Evolutionary conservation across 2,329 filamentous ascomycete genomes (phyloP), one percentile per base, ranked within the genome.

Genomic region (Fusarium sp.): DNA sequence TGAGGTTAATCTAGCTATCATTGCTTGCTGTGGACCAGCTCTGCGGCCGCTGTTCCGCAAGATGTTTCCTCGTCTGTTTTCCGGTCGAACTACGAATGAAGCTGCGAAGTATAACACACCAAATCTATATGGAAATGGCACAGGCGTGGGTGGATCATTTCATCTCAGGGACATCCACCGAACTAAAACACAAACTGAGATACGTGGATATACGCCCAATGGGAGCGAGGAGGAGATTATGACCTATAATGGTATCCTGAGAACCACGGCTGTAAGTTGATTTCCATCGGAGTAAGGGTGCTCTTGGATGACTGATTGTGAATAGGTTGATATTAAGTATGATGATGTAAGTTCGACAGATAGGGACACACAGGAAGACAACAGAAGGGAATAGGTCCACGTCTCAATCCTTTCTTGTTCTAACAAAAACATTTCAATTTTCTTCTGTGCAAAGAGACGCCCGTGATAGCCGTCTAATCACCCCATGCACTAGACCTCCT

Each of bases 1-100:
- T 55, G 79, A 81, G 53, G 75, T 75, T 31, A 80, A 80, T 49
- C 68, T 81, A 0, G 78, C 78, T 46, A 78, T 82, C 50, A 76
- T 80, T 18, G 77, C 77, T 8, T 77, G 76, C 11, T 80, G 76
- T 7, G 74, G 75, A 1, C 79, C 80, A 3, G 70, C 70, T 3
- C 49, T 72, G 0, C 67, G 70, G 0, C 70, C 67, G 2, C 38
- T 72, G 10, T 72, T 72, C 8, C 64, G 70, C 31, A 61, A 52
- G 31, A 62, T 72, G 70, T 72, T 72, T 23, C 70, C 70, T n/a
- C 57, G 70, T 12, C 56, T 72, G 2, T 72, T 72, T 45, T 69
- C 70, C 4, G 52, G 42, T 0, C 34, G 13, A 10, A 50, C n/a
- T 9, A 31, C 44, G 0, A 56, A 31, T 9, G 44, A 56, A 10